phyloP scores from a whole-genome alignment of 495 filamentous ascomycete species.

The Aspergillus sclerotiicarbonarius region DNA sequence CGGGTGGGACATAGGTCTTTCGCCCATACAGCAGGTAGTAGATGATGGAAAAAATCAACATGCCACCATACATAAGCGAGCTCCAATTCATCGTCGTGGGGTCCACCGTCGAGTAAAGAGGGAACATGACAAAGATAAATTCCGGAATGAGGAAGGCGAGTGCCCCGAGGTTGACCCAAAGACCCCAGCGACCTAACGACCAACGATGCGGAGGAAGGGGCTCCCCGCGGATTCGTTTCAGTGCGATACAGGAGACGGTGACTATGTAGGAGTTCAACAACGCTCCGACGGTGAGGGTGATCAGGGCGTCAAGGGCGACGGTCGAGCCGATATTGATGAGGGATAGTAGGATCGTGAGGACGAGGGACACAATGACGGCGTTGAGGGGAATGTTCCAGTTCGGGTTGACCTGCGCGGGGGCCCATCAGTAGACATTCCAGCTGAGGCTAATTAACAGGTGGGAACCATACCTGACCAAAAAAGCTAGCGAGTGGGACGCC shows the following conservation, averaged over 20 bases:
- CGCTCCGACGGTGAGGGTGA: conserved; percentile 43
- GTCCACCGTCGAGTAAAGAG: background rate
- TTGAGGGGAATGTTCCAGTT: conserved; percentile 51
- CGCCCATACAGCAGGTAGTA: background rate
- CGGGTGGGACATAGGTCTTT: background rate
- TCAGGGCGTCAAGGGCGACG: conserved; percentile 55
- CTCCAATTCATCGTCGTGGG: background rate
- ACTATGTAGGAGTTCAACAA: conserved; percentile 45
- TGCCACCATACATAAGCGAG: background rate
- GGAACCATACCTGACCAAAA: background rate
- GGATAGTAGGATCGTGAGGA: conserved; percentile 46
- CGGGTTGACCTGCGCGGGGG: conserved; percentile 10
- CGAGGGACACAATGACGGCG: conserved; percentile 41
- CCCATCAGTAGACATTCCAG: background rate
- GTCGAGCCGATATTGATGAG: conserved; percentile 60
- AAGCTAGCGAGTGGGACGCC: background rate
- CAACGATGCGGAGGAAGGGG: background rate
- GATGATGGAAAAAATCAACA: background rate
- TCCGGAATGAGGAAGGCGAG: background rate
- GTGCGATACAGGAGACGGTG: background rate
- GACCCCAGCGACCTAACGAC: background rate
- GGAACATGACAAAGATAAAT: background rate
- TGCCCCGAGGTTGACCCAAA: background rate
- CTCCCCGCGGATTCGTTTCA: background rate
- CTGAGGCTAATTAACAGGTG: background rate